Evolutionary conservation across 2,329 filamentous ascomycete species (phyloP).

Genomic region (Thelonectria discophora): DNA sequence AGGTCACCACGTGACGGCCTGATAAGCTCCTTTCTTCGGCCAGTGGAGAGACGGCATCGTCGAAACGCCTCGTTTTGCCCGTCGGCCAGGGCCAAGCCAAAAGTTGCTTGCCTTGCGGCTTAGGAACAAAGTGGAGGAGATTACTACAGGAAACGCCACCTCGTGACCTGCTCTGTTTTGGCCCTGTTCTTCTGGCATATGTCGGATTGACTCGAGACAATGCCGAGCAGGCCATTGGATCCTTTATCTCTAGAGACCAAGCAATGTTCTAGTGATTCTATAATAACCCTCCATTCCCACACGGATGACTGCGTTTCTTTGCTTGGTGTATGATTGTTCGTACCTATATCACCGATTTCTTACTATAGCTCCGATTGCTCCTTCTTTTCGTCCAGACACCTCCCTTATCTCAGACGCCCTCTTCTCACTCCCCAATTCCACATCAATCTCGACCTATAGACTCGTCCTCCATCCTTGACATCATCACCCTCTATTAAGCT

Average conservation of each 20-base stretch:
- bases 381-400: neutral
- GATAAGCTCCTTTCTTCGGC: conserved; percentile 38
- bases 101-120: neutral
- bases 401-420: neutral
- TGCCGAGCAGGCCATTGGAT: neutral
- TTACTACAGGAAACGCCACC: neutral
- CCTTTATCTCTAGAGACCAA: conserved; percentile 6
- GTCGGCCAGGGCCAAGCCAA: conserved; percentile 12
- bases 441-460: neutral
- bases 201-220: neutral
- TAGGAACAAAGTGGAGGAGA: neutral
- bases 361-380: neutral
- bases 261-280: neutral
- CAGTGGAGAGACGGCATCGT: neutral
- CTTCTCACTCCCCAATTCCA: neutral
- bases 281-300: neutral
- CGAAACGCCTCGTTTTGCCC: conserved; percentile 7
- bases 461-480: neutral
- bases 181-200: neutral
- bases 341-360: conserved; percentile 4
- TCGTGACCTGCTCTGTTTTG: neutral
- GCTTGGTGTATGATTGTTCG: neutral
- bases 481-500: neutral
- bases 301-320: neutral
- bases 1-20: conserved; percentile 39